Percentiles rank a stretch among this genome's conserved stretches.
Conservation (phyloP, 306 rosid genomes). For the Pueraria montana region DNA sequence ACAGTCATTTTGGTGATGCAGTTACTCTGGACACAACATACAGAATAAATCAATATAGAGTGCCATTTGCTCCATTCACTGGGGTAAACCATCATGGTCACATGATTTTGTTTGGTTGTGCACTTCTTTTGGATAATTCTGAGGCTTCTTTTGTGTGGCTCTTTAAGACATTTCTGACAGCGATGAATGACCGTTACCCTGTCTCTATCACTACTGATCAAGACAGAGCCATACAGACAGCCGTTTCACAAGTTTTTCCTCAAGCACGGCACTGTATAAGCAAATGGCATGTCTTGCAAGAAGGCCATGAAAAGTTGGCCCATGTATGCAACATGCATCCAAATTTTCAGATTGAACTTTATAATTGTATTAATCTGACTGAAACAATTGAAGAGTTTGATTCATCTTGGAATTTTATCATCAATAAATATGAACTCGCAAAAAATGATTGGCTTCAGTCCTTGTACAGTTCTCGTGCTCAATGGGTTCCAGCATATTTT, state of each 20-base stretch:
- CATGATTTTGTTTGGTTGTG: constrained; percentile 88
- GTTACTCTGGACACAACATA: constrained; percentile 81
- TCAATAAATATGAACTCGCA: constrained; percentile 82
- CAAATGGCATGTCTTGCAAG: constrained; percentile 91
- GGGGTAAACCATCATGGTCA: constrained; percentile 97
- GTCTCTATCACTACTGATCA: constrained; percentile 87
- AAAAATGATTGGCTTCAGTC: constrained; percentile 88
- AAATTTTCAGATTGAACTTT: constrained; percentile 81
- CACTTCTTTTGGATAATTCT: constrained; percentile 88
- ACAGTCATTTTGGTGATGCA: constrained; percentile 86
- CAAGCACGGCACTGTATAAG: constrained; percentile 85
- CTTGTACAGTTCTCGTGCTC: constrained; percentile 76
- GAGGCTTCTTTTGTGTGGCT: constrained; percentile 91
- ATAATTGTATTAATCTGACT: constrained; percentile 89
- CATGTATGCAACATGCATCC: constrained; percentile 86
- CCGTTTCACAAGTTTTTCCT: constrained; percentile 87
- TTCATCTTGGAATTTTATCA: constrained; percentile 79
- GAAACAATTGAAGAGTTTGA: constrained; percentile 95
- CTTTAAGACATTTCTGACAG: constrained; percentile 84
- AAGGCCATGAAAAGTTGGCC: constrained; percentile 88
- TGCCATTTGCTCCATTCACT: constrained; percentile 88
- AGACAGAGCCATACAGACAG: constrained; percentile 80
- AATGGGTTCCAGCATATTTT: constrained; percentile 91
- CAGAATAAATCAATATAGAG: constrained; percentile 76
- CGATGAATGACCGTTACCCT: constrained; percentile 85